Conservation (phyloP, 208 protist genomes). For the Trypanosoma mega region DNA sequence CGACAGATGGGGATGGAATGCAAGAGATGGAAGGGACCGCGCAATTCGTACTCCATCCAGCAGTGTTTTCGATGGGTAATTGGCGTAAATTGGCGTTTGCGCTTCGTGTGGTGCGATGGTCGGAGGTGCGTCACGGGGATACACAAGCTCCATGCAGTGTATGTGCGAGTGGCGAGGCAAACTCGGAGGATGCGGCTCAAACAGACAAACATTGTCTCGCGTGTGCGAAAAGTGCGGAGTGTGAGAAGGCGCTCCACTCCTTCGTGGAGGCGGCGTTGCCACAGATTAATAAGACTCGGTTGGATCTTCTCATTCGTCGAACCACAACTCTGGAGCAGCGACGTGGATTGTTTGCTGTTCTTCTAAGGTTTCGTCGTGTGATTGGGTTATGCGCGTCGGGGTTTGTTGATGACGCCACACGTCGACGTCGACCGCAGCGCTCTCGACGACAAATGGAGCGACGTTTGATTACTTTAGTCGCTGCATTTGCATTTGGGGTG, state of each 20-base stretch:
- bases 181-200: not conserved
- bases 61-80: conserved; percentile 2
- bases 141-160: not conserved
- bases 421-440: not conserved
- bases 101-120: not conserved
- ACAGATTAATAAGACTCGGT: conserved; percentile 7
- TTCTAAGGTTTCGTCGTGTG: conserved; percentile 12
- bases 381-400: not conserved
- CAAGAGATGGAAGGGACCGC: not conserved
- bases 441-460: conserved; percentile 15
- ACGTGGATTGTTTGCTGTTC: conserved; percentile 7
- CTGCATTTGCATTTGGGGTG: conserved; percentile 22
- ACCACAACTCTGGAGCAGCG: conserved; percentile 7
- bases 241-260: not conserved
- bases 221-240: conserved; percentile 11
- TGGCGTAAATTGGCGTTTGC: conserved; percentile 22
- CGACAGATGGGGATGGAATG: not conserved
- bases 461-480: not conserved
- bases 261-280: conserved; percentile 13
- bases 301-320: conserved; percentile 15
- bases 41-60: conserved; percentile 15
- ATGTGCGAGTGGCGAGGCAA: not conserved
- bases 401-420: too few species aligned
- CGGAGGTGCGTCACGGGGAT: not conserved
- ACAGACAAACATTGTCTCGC: conserved; percentile 5